phyloP scores from a whole-genome alignment of 768 basidiomycete species.

The Mycena galericulata region DNA sequence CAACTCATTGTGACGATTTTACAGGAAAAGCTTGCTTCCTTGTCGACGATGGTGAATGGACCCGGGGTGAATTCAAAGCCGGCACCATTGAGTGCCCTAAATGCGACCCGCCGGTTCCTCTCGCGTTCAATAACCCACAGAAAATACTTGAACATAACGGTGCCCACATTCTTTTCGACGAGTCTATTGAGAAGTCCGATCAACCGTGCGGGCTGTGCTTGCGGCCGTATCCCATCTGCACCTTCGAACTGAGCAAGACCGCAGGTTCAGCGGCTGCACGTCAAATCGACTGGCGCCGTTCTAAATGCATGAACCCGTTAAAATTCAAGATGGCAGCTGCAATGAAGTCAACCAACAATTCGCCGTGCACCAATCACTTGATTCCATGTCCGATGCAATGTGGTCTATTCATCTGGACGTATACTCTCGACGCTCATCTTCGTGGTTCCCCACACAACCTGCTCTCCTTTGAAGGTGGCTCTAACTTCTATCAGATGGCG shows the following conservation, averaged over 20 bases:
- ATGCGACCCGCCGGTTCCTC: neutral
- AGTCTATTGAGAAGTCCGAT: neutral
- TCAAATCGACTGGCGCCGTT: conserved; percentile 14
- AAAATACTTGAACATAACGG: conserved; percentile 36
- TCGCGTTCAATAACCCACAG: conserved; percentile 6
- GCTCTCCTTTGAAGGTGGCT: neutral
- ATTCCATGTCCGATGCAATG: conserved; percentile 2
- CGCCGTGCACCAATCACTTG: conserved; percentile 13
- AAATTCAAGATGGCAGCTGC: conserved; percentile 13
- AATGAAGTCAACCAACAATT: neutral
- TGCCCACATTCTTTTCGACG: conserved; percentile 36
- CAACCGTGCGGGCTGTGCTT: conserved; percentile 41
- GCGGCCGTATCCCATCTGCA: conserved; percentile 31
- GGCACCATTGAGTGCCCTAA: neutral
- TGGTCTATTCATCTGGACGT: neutral
- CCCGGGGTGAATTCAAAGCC: neutral
- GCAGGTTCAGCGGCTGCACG: conserved; percentile 19
- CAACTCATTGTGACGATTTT: neutral
- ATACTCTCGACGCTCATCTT: neutral
- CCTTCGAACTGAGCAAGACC: conserved; percentile 31
- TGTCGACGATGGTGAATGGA: neutral
- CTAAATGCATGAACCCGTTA: neutral
- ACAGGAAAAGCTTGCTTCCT: conserved; percentile 15
- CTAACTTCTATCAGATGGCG: neutral
- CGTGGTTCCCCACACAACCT: neutral